These are phyloP conservation scores for Sporisorium exsertum DNA, from an alignment of 1,284 basidiomycete genomes.

Conservation along the genomic window DNA sequence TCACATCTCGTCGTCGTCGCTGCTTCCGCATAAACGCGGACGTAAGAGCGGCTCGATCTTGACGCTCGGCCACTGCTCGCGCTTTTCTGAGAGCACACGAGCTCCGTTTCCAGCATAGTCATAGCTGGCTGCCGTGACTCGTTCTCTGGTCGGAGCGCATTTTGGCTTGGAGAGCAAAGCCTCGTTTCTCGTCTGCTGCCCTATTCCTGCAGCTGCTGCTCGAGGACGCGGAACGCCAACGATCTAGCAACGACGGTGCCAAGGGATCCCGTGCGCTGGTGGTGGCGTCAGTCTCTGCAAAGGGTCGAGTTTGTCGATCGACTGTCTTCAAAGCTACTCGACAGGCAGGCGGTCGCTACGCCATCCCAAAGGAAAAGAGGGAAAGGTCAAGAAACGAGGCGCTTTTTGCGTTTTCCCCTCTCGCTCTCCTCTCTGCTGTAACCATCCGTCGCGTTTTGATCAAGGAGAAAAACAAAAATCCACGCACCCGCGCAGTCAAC, in stretches of 20 bases:
- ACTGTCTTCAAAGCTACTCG: not conserved
- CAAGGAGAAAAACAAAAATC: not conserved
- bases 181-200: not conserved
- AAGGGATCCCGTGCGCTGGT: not conserved
- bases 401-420: not conserved
- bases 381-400: not conserved
- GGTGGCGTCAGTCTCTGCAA: not conserved
- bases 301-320: not conserved
- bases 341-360: not conserved
- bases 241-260: not conserved
- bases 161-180: not conserved
- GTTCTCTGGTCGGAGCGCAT: not conserved
- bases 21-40: not conserved
- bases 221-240: not conserved
- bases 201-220: not conserved
- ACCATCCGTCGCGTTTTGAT: constrained; percentile 16
- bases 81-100: not conserved
- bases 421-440: not conserved
- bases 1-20: not conserved
- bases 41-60: not conserved
- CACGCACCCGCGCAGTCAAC: not conserved
- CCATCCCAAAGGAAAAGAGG: not conserved
- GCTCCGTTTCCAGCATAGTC: not conserved
- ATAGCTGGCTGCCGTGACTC: not conserved
- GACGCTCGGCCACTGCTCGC: not conserved